These are phyloP conservation scores for Venturiaceae sp. DNA, from an alignment of 2,329 filamentous ascomycete species.

Conservation along the genomic window DNA sequence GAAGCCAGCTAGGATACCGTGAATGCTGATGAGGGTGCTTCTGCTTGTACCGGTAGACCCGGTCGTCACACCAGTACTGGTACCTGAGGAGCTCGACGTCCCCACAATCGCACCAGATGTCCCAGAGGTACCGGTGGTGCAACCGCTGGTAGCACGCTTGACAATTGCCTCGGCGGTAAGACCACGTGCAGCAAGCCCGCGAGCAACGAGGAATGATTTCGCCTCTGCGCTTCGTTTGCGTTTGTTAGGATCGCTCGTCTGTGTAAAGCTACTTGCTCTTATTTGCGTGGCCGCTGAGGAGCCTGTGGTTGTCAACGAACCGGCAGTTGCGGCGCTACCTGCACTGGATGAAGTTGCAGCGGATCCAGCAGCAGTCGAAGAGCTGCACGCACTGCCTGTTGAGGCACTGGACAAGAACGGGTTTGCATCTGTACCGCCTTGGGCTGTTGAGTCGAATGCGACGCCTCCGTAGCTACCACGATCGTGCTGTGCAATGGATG, in stretches of 20 bases:
- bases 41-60: not conserved
- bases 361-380: not conserved
- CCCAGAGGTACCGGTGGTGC: not conserved
- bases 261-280: not conserved
- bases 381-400: not conserved
- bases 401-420: not conserved
- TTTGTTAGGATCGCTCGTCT: not conserved
- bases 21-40: conserved; percentile 28
- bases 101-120: too few species aligned
- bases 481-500: conserved; percentile 36
- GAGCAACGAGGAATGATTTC: not conserved
- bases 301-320: not conserved
- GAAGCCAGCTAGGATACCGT: conserved; percentile 32
- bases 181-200: not conserved
- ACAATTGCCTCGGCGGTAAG: not conserved
- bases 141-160: not conserved
- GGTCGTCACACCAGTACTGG: not conserved
- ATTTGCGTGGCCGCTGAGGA: not conserved
- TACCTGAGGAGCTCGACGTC: too few species aligned
- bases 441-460: not conserved
- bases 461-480: not conserved
- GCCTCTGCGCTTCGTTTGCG: conserved; percentile 8
- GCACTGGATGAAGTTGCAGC: not conserved
- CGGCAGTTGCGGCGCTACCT: not conserved
- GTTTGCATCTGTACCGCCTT: not conserved